phyloP scores from a whole-genome alignment of 768 basidiomycete species.

The Baorangia bicolor region DNA sequence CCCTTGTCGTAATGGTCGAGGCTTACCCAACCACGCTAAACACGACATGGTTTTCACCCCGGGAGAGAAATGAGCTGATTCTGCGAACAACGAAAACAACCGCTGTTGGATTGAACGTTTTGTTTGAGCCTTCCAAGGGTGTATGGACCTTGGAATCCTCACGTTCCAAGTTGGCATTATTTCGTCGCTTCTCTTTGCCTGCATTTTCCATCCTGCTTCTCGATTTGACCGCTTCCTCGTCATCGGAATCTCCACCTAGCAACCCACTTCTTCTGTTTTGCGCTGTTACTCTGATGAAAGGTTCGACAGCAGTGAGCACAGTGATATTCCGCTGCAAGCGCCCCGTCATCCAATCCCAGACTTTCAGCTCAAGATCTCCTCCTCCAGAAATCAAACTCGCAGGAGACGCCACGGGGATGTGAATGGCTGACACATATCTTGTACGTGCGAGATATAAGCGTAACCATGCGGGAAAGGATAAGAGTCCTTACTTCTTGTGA shows the following conservation, averaged over 20 bases:
- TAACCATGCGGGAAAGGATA: not conserved
- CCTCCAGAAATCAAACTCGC: constrained; percentile 77
- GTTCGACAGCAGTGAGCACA: constrained; percentile 48
- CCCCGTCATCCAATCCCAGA: constrained; percentile 83
- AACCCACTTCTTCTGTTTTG: constrained; percentile 28
- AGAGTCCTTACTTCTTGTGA: constrained; percentile 63
- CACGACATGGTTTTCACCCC: constrained; percentile 43
- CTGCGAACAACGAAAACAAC: constrained; percentile 55
- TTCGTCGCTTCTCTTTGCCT: constrained; percentile 24
- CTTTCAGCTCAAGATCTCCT: constrained; percentile 71
- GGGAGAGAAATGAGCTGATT: constrained; percentile 48
- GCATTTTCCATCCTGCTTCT: constrained; percentile 17
- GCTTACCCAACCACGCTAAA: constrained; percentile 77
- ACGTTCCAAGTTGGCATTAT: constrained; percentile 20
- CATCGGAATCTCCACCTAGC: constrained; percentile 32
- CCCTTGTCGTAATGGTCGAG: not conserved
- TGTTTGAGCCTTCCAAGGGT: constrained; percentile 8
- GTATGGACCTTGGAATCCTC: constrained; percentile 9
- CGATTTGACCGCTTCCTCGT: constrained; percentile 12
- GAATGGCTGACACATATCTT: constrained; percentile 84
- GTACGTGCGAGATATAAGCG: not conserved
- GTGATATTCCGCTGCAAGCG: constrained; percentile 48
- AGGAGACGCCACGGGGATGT: constrained; percentile 53
- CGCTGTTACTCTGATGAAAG: constrained; percentile 42
- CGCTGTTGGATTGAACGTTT: constrained; percentile 28